These are phyloP conservation scores for Yamadazyma scolyti DNA, from an alignment of 805 yeast genomes.

Conservation along the genomic window DNA sequence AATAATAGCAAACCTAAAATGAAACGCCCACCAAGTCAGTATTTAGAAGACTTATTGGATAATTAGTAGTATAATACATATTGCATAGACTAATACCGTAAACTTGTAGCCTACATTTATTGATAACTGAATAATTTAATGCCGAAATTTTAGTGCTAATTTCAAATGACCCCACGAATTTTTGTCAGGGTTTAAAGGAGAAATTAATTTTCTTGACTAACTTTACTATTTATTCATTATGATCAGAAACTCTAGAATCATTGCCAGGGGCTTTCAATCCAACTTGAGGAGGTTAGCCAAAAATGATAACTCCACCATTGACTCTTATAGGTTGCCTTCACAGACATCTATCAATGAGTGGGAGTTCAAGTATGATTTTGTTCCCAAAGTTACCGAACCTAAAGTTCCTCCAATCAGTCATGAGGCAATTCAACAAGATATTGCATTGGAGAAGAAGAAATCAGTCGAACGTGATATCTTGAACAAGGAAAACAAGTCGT, in stretches of 20 bases:
- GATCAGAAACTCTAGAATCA: constrained; percentile 4
- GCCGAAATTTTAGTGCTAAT: no score
- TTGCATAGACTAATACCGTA: no score
- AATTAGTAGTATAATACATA: constrained; percentile 2
- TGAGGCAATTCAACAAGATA: constrained; percentile 48
- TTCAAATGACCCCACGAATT: no score
- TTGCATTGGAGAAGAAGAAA: constrained; percentile 38
- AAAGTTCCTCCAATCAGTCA: constrained; percentile 44
- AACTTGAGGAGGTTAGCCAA: constrained; percentile 32
- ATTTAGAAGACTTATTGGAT: constrained; percentile 43
- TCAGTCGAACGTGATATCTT: constrained; percentile 35
- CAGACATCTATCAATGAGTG: constrained; percentile 45
- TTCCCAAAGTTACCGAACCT: constrained; percentile 38
- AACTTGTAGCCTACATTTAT: no score
- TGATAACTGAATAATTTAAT: no score
- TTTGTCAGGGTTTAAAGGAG: no score
- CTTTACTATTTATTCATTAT: no score
- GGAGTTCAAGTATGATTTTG: constrained; percentile 47
- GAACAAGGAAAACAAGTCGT: constrained; percentile 27
- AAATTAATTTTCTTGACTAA: no score
- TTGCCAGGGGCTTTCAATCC: constrained; percentile 3
- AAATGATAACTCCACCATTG: constrained; percentile 57
- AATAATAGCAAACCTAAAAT: not conserved
- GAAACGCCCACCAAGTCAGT: constrained; percentile 37
- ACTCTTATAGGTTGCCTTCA: constrained; percentile 50